Base-by-base conservation (phyloP, 176 grass and related monocot genomes). In the Rhynchospora tenuis region DNA sequence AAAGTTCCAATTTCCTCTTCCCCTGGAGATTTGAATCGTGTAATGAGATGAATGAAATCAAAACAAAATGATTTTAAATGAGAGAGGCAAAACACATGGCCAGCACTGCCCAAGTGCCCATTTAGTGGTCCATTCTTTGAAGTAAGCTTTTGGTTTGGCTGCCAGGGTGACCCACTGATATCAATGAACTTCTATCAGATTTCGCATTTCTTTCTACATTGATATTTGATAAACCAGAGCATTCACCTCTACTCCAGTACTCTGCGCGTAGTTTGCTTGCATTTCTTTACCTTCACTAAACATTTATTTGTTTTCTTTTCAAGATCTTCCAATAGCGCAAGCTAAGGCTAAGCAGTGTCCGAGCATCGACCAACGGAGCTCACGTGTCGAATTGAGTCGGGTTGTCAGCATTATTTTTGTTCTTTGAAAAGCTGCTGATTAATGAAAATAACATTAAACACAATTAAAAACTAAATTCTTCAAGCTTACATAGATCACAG, bases 61-160 rank as follows among this genome's bases (percentile, higher is more conserved):
- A 52, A 75, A 75, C 46, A 52, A 17, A 63, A 75, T 14, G 51
- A 47, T 52, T 75, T 16, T 54, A 0, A 54, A 28, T 28, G 12
- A 51, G 68, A 69, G 65, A 55, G 24, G 23, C 23, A 54, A 75
- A 75, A 54, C 72, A 75, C 72, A 75, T 75, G 72, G 72, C 28
- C 23, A 55, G 23, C 55, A 76, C 72, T 26, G 72, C n/a, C n/a
- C n/a, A n/a, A n/a, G n/a, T n/a, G 72, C 23, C 2, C 33, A 6
- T 50, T 76, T 76, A 55, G 46, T 76, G 72, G 72, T 75, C 47
- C 72, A 75, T 27, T 75, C 52, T 33, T 33, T 33, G n/a, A 51
- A 52, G 46, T 29, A 28, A 17, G 22, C 46, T 54, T 75, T 75
- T 54, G 46, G 72, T 75, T 75, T 28, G 72, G 72, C 13, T 76